A percentile compares a stretch with the other conserved stretches of the same genome.
phyloP scores from a whole-genome alignment of 108 stramenopile species.

The Skeletonema grethae region DNA sequence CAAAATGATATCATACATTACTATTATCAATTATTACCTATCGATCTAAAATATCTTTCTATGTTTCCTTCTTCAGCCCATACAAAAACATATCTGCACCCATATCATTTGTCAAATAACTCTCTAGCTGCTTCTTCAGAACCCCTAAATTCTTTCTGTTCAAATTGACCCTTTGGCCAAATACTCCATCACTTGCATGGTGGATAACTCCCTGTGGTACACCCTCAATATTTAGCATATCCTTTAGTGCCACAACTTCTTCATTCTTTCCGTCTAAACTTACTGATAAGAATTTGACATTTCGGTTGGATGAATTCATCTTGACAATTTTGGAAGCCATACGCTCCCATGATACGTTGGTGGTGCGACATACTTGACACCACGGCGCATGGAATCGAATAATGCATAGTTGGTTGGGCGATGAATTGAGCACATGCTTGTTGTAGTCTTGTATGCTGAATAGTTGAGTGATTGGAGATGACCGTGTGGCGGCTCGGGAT shows the following conservation, averaged over 20 bases:
- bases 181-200: constrained; percentile 17
- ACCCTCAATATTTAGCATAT: constrained; percentile 15
- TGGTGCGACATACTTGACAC: constrained; percentile 37
- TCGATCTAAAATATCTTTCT: background rate
- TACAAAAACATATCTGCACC: constrained; percentile 1
- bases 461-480: background rate
- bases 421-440: constrained; percentile 2
- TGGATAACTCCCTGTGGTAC: constrained; percentile 36
- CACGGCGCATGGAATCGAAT: constrained; percentile 48
- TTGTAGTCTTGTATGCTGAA: constrained; percentile 2
- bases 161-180: constrained; percentile 28
- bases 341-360: constrained; percentile 36
- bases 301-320: background rate
- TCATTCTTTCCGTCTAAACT: constrained; percentile 3
- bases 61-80: background rate
- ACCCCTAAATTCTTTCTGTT: constrained; percentile 26
- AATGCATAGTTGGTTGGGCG: constrained; percentile 10
- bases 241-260: constrained; percentile 16
- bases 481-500: constrained; percentile 10
- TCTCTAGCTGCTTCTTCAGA: constrained; percentile 35
- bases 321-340: constrained; percentile 25
- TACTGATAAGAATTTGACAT: constrained; percentile 24
- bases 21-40: no score
- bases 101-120: constrained; percentile 2
- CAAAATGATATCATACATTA: no score